Conservation (phyloP, 2,329 filamentous ascomycete species). For the Hymenoscyphus repandus region DNA sequence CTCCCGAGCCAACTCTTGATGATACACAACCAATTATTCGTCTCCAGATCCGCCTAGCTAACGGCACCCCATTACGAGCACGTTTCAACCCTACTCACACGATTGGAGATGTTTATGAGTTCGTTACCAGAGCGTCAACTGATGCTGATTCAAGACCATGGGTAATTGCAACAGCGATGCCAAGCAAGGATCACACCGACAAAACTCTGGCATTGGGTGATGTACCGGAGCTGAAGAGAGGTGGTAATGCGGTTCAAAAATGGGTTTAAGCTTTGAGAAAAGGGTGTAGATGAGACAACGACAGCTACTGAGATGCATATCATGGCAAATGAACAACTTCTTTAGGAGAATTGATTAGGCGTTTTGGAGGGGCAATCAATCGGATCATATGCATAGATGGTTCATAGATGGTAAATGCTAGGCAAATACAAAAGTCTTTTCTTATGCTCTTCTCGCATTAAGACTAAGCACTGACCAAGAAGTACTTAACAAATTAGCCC, state of each 20-base stretch:
- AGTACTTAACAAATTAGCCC: no score
- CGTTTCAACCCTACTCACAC: constrained; percentile 79
- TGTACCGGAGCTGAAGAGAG: constrained; percentile 60
- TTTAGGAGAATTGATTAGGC: no score
- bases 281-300: neutral
- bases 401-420: no score
- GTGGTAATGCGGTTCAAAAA: constrained; percentile 61
- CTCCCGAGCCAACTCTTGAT: constrained; percentile 48
- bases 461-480: no score
- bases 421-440: no score
- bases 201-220: constrained; percentile 54
- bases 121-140: constrained; percentile 61
- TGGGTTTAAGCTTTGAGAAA: constrained; percentile 23
- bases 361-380: no score
- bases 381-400: no score
- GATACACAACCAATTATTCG: constrained; percentile 61
- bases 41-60: constrained; percentile 72
- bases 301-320: no score
- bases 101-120: constrained; percentile 70
- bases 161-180: constrained; percentile 77
- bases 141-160: constrained; percentile 55
- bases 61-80: constrained; percentile 71
- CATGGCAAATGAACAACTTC: no score
- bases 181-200: constrained; percentile 73
- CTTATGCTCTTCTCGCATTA: no score